phyloP scores from a whole-genome alignment of 2,329 filamentous ascomycete species.

The Dryadomyces quercus-mongolicae region DNA sequence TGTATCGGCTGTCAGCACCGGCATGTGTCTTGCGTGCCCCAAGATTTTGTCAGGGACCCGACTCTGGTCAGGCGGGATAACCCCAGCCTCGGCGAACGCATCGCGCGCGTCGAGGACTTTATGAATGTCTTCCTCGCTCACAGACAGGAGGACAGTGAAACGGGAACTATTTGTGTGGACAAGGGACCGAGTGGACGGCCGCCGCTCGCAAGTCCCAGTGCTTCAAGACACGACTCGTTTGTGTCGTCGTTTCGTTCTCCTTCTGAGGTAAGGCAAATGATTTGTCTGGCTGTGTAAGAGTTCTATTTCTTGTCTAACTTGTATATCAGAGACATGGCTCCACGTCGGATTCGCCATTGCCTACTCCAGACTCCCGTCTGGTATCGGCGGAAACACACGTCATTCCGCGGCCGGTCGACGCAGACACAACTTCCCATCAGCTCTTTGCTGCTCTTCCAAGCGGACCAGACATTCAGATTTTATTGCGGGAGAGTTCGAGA shows the following conservation, averaged over 20 bases:
- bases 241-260: not conserved
- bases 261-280: too few species aligned
- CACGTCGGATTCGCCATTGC: not conserved
- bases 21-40: constrained; percentile 28
- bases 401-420: not conserved
- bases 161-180: too few species aligned
- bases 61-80: constrained; percentile 16
- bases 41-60: constrained; percentile 28
- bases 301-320: too few species aligned
- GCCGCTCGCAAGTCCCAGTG: not conserved
- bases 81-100: constrained; percentile 8
- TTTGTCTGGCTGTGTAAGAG: too few species aligned
- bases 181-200: too few species aligned
- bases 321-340: not conserved
- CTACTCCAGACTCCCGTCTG: not conserved
- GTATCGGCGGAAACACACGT: not conserved
- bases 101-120: constrained; percentile 5
- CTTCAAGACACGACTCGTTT: not conserved
- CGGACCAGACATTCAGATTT: constrained; percentile 8
- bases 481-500: not conserved
- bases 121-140: not conserved
- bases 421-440: not conserved
- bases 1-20: constrained; percentile 34
- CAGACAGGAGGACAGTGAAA: not conserved
- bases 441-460: not conserved